Evolutionary conservation across 805 yeast species (phyloP), one percentile per base, ranked within the genome.

Genomic region (Millerozyma acaciae): DNA sequence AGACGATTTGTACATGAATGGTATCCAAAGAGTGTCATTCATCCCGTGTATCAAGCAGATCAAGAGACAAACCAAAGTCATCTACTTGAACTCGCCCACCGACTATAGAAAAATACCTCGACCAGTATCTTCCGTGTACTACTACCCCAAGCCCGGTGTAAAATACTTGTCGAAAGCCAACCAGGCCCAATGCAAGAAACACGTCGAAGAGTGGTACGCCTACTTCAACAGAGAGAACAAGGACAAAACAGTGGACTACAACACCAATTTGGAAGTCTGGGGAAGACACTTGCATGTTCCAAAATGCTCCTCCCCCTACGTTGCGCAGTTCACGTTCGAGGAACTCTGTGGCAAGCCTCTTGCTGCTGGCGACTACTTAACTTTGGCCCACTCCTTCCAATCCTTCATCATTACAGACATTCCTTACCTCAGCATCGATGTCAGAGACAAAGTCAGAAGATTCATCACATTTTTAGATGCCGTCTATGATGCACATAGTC

Each of bases 381-480:
- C 87, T 14, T 62, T 93, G 40, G 95, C 97, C 8, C 70, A 74
- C 4, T 64, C 79, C 9, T 93, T 80, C 65, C 74, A 76, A 33
- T 75, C 88, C 5, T 82, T 88, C 44, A 78, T 93, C n/a, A 73
- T 93, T 29, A 87, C 97, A 0, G 97, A 93, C 53, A 88, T 93
- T 26, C 98, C 98, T 8, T 80, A 80, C 41, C 60, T 93, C 50
- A 78, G 94, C 14, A 70, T 83, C 8, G 73, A 81, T 45, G 82
- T 77, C 30, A 73, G 96, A 42, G 97, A 93, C 50, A 73, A 81
- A 44, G 86, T 89, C 16, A 73, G 97, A 51, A 68, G 98, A 47
- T 90, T 93, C 53, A 93, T 93, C 55, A 93, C 96, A 0, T 93
- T 93, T 48, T 60, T 93, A 34, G 98, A 93, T 57, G 97, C 98